Evolutionary conservation across 768 basidiomycete species (phyloP), one percentile per base, ranked within the genome.

Genomic region (Mycena filopes): DNA sequence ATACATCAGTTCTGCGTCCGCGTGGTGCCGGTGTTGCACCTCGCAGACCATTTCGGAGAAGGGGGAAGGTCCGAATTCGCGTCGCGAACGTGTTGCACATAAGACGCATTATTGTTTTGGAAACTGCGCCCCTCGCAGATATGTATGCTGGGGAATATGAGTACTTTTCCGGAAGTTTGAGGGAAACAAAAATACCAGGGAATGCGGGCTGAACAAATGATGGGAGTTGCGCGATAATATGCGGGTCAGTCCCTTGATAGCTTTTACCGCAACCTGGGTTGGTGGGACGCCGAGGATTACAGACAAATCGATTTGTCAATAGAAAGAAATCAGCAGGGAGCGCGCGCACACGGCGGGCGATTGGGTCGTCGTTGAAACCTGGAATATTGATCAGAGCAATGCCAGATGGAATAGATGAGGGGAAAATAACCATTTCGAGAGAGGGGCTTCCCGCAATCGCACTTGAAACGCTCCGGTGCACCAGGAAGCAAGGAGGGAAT

Each of bases 41-140:
- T 65, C 48, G 1, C 55, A 57, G 9, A 65, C 55, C 23, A 65
- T 20, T 28, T 58, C 55, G 1, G 56, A 38, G 26, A 65, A 65
- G 25, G 63, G 63, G 4, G 55, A n/a, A 11, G 63, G 55, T 6
- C 63, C 55, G 13, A 65, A 25, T n/a, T n/a, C 63, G 20, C 9
- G 45, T 33, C 1, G 50, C 25, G 38, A 58, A 57, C 1, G 41
- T 33, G 21, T 54, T 55, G 29, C 21, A 23, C 45, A 55, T 54
- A 4, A 23, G 53, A 23, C 53, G 42, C 51, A 63, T 55, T 18
- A 63, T 25, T 8, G 12, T 2, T 33, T 63, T 63, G 13, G 46
- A 54, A 28, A 63, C 42, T 0, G 54, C 62, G 3, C 54, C 62
- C 1, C 62, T 53, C 8, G 60, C n/a, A 21, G 60, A 62, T 1